Base-by-base conservation (phyloP, 2,329 filamentous ascomycete genomes). In the Sarocladium kiliense region DNA sequence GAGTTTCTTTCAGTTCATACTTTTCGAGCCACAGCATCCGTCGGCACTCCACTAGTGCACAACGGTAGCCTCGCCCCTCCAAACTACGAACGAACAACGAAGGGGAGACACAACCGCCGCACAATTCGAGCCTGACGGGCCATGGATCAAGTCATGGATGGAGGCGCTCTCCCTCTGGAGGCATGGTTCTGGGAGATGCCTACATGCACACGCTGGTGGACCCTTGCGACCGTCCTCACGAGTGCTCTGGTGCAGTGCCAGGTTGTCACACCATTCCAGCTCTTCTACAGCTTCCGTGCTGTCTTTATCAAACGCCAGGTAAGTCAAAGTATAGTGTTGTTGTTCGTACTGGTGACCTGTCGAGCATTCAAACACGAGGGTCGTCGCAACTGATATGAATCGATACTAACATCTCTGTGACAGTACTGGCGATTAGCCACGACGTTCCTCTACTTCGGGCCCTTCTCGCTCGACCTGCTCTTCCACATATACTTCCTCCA, bases 171-270 rank as follows among this genome's bases (percentile, higher is more conserved):
- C 66, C 94, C 93, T 41, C 80, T 99, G 7, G 94, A 97, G 73
- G 88, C 93, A 63, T 99, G 94, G 94, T 97, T 97, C 73, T 97
- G 91, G 81, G 94, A 99, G 71, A 97, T 97, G 88, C 94, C 94
- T 3, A 85, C 94, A 25, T 96, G 92, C 72, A 99, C 94, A 36
- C 80, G 94, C 58, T 95, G 89, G 87, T 99, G 94, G 94, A 97
- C 94, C 21, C 92, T 91, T 23, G 91, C 92, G 3, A 96, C 92
- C 0, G 85, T 97, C 41, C 77, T 91, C 56, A 94, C 88, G 11
- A 96, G 91, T 62, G 85, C 91, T 16, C 76, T 97, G 63, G 91
- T 97, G 4, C 94, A 97, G 72, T 97, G 91, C 73, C 86, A 95
- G 65, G 86, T 97, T 69, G 77, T 97, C 60, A 94, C 89, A 14